Percentiles rank a stretch among this genome's conserved stretches.
Evolutionary conservation across 192 early-diverging fungal species (phyloP).

Genomic region (Gigaspora rosea): DNA sequence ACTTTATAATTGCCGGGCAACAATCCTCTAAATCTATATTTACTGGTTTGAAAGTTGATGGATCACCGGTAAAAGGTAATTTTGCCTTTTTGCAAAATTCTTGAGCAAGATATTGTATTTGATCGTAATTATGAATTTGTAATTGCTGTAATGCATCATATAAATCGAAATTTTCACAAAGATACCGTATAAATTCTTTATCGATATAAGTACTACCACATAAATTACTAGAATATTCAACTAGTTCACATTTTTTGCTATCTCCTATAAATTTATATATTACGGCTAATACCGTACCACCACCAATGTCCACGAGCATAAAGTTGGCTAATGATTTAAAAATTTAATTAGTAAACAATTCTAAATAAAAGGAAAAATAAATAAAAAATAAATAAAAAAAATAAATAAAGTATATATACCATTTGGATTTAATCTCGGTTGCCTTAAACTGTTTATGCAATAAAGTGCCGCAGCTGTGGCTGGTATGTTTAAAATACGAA

Average conservation of each 20-base stretch:
- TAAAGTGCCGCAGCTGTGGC: slow-evolving; percentile 13
- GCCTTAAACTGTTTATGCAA: background rate
- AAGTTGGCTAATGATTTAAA: slow-evolving; percentile 27
- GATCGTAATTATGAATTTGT: slow-evolving; percentile 5
- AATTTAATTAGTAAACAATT: background rate
- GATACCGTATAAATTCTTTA: slow-evolving; percentile 22
- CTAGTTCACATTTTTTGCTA: slow-evolving; percentile 46
- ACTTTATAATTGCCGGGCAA: slow-evolving; percentile 1
- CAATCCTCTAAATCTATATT: slow-evolving; percentile 15
- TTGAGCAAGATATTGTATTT: slow-evolving; percentile 19
- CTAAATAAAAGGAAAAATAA: background rate
- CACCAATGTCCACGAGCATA: slow-evolving; percentile 46
- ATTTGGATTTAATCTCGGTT: background rate
- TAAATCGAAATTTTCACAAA: background rate
- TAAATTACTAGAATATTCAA: slow-evolving; percentile 46
- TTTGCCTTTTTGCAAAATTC: slow-evolving; percentile 10
- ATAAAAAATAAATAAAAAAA: background rate
- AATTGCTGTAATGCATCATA: slow-evolving; percentile 7
- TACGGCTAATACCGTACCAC: slow-evolving; percentile 44
- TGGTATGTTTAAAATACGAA: background rate
- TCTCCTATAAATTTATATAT: background rate
- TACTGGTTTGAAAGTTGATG: background rate
- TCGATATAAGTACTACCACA: slow-evolving; percentile 54
- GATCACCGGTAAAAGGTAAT: slow-evolving; percentile 9
- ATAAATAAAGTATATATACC: background rate